Percentiles rank a stretch among this genome's conserved stretches.
These are phyloP conservation scores for Aspergillus melleus DNA, from an alignment of 2,329 filamentous ascomycete species.

Conservation along the genomic window DNA sequence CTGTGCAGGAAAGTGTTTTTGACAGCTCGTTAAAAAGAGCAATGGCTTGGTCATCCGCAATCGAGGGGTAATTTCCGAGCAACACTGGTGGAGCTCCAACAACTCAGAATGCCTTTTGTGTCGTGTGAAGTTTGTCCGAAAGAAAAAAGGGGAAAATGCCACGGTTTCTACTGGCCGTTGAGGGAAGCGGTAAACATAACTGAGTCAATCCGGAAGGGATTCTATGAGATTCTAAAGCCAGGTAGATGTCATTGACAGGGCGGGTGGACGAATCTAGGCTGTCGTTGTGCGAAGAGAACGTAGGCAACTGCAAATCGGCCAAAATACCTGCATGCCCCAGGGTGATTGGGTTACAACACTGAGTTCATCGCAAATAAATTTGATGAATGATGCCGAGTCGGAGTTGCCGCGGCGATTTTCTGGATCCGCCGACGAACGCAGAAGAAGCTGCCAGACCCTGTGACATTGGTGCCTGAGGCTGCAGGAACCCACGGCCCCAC, in stretches of 20 bases:
- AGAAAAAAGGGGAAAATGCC: not conserved
- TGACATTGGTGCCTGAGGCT: not conserved
- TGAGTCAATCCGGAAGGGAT: conserved; percentile 17
- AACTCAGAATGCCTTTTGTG: not conserved
- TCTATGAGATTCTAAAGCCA: conserved; percentile 35
- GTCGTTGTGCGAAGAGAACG: not conserved
- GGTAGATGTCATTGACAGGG: conserved; percentile 28
- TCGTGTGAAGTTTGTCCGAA: not conserved
- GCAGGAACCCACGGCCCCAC: not conserved
- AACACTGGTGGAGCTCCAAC: not conserved
- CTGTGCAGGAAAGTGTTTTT: not conserved
- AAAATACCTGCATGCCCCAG: not conserved
- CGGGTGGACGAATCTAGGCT: conserved; percentile 16
- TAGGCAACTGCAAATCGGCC: not conserved
- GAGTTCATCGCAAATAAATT: not conserved
- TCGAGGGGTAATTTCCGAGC: not conserved
- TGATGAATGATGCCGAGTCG: not conserved
- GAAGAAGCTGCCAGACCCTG: not conserved
- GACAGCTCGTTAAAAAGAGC: not conserved
- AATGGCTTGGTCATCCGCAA: not conserved
- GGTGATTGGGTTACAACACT: not conserved
- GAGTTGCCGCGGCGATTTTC: not conserved
- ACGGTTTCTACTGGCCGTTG: conserved; percentile 6
- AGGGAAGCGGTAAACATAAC: conserved; percentile 19
- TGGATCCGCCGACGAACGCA: not conserved